Evolutionary conservation across 2,329 filamentous ascomycete species (phyloP).

Genomic region (Aspergillus flavus): DNA sequence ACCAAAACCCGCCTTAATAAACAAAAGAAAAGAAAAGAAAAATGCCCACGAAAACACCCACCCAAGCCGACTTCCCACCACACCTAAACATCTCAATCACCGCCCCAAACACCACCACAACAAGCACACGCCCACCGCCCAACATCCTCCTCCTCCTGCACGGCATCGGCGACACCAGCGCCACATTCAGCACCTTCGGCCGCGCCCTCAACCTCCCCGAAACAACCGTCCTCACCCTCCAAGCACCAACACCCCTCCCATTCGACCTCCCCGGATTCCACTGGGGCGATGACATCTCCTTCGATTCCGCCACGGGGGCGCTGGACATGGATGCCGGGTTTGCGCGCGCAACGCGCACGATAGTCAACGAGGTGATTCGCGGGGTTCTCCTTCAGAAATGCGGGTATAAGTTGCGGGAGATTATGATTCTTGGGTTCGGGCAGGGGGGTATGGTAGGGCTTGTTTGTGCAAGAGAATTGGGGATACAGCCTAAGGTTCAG

Average conservation of each 20-base stretch:
- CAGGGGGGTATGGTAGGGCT: conserved; percentile 68
- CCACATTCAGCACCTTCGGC: conserved; percentile 70
- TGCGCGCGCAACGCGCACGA: conserved; percentile 47
- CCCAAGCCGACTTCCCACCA: conserved; percentile 50
- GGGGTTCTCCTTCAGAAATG: conserved; percentile 57
- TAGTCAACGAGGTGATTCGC: conserved; percentile 57
- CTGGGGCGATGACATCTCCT: conserved; percentile 68
- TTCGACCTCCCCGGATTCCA: conserved; percentile 69
- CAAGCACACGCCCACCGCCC: conserved; percentile 61
- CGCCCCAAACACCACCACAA: conserved; percentile 40
- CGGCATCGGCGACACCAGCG: conserved; percentile 76
- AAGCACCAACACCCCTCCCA: conserved; percentile 70
- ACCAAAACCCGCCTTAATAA: too few species aligned
- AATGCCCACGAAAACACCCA: conserved; percentile 43
- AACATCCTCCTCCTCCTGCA: conserved; percentile 82
- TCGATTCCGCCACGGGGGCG: conserved; percentile 55
- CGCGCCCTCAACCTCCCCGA: conserved; percentile 72
- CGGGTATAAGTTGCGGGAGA: conserved; percentile 62
- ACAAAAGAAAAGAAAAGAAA: conserved; percentile 1
- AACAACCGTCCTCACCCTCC: conserved; percentile 73
- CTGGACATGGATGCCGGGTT: conserved; percentile 67
- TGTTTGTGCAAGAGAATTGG: conserved; percentile 54
- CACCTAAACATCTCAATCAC: conserved; percentile 44
- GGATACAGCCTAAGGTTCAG: neutral
- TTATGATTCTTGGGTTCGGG: conserved; percentile 68